These are phyloP conservation scores for Phaseolus coccineus DNA, from an alignment of 331 rosid genomes.

Conservation along the genomic window DNA sequence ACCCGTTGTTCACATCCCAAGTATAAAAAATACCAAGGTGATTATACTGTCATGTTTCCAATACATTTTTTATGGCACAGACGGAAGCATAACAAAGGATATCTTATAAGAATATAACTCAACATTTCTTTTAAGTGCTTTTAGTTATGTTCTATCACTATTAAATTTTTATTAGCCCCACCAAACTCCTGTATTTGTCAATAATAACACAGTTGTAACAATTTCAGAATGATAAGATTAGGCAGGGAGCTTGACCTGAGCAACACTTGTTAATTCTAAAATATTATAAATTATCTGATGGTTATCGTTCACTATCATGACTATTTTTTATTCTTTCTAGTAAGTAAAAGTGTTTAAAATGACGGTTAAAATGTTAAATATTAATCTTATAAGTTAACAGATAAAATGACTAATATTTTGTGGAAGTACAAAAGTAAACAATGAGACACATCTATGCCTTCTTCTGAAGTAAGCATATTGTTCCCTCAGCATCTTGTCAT, in stretches of 20 bases:
- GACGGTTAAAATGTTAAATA: neutral
- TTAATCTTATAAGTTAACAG: neutral
- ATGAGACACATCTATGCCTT: slow-evolving; percentile 3
- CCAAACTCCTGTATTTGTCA: slow-evolving; percentile 5
- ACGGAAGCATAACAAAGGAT: too few relatives aligned
- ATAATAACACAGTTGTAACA: neutral
- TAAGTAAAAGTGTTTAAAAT: neutral
- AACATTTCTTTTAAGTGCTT: too few relatives aligned
- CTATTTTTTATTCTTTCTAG: neutral
- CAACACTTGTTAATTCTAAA: neutral
- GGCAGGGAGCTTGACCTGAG: neutral
- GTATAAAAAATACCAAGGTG: too few relatives aligned
- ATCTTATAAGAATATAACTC: too few relatives aligned
- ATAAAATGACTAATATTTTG: neutral
- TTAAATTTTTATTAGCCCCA: neutral
- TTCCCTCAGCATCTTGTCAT: slow-evolving; percentile 21
- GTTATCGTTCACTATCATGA: neutral
- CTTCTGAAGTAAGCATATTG: slow-evolving; percentile 47
- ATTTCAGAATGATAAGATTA: neutral
- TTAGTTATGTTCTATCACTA: too few relatives aligned
- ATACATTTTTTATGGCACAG: too few relatives aligned
- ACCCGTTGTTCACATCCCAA: too few relatives aligned
- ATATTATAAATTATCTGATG: neutral
- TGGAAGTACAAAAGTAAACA: neutral
- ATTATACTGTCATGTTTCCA: too few relatives aligned